phyloP scores from a whole-genome alignment of 768 basidiomycete genomes.

The Lactarius quietus region DNA sequence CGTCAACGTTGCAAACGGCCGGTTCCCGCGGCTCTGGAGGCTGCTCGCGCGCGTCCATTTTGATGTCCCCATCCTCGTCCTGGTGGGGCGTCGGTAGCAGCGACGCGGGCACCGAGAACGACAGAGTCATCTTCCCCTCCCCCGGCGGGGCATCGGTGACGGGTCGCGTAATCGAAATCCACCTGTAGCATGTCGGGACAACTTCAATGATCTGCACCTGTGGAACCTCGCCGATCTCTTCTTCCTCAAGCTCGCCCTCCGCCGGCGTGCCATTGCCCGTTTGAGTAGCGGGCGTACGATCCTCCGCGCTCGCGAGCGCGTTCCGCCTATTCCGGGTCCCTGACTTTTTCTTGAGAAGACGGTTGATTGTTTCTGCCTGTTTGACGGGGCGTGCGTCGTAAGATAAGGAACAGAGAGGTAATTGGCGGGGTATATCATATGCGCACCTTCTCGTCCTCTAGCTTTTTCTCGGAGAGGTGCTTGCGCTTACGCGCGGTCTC shows the following conservation, averaged over 20 bases:
- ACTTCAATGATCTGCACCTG: conserved; percentile 28
- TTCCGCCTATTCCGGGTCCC: conserved; percentile 59
- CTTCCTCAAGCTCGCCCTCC: conserved; percentile 40
- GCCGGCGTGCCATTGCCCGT: conserved; percentile 30
- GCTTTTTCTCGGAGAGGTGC: conserved; percentile 76
- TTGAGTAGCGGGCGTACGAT: conserved; percentile 36
- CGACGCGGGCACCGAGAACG: conserved; percentile 52
- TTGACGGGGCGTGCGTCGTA: neutral
- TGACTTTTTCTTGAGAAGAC: conserved; percentile 81
- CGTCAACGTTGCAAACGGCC: conserved; percentile 50
- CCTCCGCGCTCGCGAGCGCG: conserved; percentile 47
- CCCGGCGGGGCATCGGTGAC: conserved; percentile 3
- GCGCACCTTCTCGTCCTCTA: conserved; percentile 79
- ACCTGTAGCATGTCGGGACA: conserved; percentile 61
- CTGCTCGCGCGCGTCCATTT: conserved; percentile 24
- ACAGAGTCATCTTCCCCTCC: conserved; percentile 39
- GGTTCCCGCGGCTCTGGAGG: neutral
- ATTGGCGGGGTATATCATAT: neutral
- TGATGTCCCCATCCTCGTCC: conserved; percentile 4
- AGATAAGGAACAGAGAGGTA: neutral
- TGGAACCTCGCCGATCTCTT: conserved; percentile 40
- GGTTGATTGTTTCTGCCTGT: conserved; percentile 85
- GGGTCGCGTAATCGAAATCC: conserved; percentile 57
- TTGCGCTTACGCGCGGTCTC: conserved; percentile 81
- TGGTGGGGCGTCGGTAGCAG: conserved; percentile 28